Evolutionary conservation across 2,329 filamentous ascomycete genomes (phyloP).

Genomic region (Raffaelea albimanens): DNA sequence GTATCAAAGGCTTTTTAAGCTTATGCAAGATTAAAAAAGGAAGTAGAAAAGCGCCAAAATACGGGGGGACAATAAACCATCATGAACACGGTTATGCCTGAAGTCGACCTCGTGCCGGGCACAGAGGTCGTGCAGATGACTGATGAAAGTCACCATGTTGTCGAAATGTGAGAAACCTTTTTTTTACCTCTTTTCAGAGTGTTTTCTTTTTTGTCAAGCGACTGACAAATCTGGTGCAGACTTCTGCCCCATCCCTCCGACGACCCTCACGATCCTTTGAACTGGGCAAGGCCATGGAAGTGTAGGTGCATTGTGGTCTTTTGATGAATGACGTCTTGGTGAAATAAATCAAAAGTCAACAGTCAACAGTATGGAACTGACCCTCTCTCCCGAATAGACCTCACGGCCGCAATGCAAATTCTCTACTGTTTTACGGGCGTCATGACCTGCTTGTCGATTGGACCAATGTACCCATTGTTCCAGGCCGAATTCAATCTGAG

Average conservation of each 20-base stretch:
- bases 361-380: too few species aligned
- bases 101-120: conserved; percentile 16
- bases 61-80: not conserved
- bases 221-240: conserved; percentile 28
- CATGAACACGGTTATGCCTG: not conserved
- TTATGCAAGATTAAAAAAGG: too few species aligned
- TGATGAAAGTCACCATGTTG: conserved; percentile 52
- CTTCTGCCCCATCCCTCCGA: conserved; percentile 31
- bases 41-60: too few species aligned
- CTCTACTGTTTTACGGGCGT: conserved; percentile 34
- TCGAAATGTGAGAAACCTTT: conserved; percentile 26
- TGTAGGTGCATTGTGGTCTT: conserved; percentile 9
- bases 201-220: not conserved
- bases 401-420: conserved; percentile 35
- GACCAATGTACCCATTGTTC: conserved; percentile 33
- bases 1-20: too few species aligned
- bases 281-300: conserved; percentile 32
- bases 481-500: conserved; percentile 12
- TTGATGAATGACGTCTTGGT: too few species aligned
- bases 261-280: conserved; percentile 34
- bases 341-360: too few species aligned
- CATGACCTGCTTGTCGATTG: conserved; percentile 40
- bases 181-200: conserved; percentile 5
- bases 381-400: conserved; percentile 23
- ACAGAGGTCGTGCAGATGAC: conserved; percentile 31